Evolutionary conservation across 1,284 basidiomycete species (phyloP).

Genomic region (Malassezia obtusa): DNA sequence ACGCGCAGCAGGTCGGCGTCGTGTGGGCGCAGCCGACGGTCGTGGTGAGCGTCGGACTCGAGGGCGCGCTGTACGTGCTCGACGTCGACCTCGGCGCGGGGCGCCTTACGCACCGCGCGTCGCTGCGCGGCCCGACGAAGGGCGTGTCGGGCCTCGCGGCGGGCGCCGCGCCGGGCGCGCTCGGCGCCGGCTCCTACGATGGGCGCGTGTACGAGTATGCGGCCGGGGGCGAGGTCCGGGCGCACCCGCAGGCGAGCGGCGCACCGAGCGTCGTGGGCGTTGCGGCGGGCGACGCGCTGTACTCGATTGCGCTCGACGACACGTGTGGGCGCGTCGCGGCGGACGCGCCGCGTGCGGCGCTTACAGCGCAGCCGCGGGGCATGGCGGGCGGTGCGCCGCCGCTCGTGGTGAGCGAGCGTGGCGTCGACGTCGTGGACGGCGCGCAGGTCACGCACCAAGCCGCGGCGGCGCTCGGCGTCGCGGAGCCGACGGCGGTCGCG

Average conservation of each 20-base stretch:
- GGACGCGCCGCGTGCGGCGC: neutral
- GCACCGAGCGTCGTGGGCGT: slow-evolving; percentile 5
- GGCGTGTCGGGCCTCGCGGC: neutral
- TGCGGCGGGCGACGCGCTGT: neutral
- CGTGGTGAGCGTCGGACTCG: slow-evolving; percentile 74
- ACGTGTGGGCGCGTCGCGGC: neutral
- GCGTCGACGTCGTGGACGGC: slow-evolving; percentile 55
- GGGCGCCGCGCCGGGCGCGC: neutral
- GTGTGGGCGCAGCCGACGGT: slow-evolving; percentile 61
- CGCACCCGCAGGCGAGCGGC: neutral
- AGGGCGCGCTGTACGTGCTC: slow-evolving; percentile 66
- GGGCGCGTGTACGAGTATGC: slow-evolving; percentile 14
- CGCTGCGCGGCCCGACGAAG: neutral
- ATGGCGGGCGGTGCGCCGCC: slow-evolving; percentile 18
- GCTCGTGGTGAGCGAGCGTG: slow-evolving; percentile 62
- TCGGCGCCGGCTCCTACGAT: slow-evolving; percentile 7
- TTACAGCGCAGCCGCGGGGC: slow-evolving; percentile 60
- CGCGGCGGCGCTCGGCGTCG: neutral
- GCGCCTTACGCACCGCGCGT: neutral
- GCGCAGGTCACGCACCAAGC: neutral
- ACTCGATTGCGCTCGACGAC: slow-evolving; percentile 11
- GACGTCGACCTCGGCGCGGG: slow-evolving; percentile 20
- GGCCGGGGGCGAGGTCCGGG: neutral
- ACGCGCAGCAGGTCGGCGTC: slow-evolving; percentile 70
- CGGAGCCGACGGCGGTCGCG: slow-evolving; percentile 43